Evolutionary conservation across 768 basidiomycete genomes (phyloP), one percentile per base, ranked within the genome.

Genomic region (Gelatoporia subvermispora): DNA sequence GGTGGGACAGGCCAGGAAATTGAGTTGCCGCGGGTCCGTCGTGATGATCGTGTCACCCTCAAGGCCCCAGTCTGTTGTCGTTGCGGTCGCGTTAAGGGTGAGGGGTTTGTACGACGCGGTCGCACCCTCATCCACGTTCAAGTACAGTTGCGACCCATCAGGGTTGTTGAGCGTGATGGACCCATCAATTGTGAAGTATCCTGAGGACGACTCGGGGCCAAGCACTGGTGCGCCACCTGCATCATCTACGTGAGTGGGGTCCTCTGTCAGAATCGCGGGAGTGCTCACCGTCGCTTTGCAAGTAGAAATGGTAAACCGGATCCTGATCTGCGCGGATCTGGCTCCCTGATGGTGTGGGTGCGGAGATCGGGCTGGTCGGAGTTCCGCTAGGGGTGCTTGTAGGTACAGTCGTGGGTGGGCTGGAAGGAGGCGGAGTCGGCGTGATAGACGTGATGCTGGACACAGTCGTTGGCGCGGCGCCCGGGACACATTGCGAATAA

Each of bases 31-130:
- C 18, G 76, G 78, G 48, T 57, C 62, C 4, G 73, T 77, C 21
- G 72, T 78, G 58, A 81, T 76, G 57, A 80, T 79, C 13, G 79
- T 78, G 53, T 81, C 79, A 10, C 78, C 78, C 60, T 79, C 77
- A 34, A 81, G 68, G 31, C 70, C 75, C 78, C 79, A 80, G 55
- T 77, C 68, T 7, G 73, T 75, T 17, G 78, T 79, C 3, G 65
- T 69, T 11, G 78, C 74, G 0, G 74, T 70, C 2, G 66, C 52
- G 43, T 68, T 72, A 42, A 80, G 68, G 1, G 69, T 71, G 40
- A 81, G 61, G 11, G 75, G 58, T 56, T 75, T 71, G 62, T 78
- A 81, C 8, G 75, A 75, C 7, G 73, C 65, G 25, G 75, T 64
- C 9, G 64, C 72, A 44, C 56, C 65, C 41, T 59, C 67, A 50